phyloP scores from a whole-genome alignment of 1,139 yeast species.

The Kodamaea fungicola region DNA sequence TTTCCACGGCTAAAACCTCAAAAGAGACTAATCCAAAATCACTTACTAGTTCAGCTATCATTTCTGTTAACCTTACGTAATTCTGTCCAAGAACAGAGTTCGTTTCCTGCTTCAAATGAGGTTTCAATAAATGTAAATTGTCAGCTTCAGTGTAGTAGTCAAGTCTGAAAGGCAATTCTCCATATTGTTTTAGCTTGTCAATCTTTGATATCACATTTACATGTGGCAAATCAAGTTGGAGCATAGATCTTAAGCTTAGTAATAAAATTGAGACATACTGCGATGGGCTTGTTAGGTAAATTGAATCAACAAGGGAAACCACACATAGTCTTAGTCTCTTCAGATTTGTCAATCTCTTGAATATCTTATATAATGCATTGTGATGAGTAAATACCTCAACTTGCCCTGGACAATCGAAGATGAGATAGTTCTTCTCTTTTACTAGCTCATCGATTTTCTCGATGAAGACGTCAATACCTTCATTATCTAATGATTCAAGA shows the following conservation, averaged over 20 bases:
- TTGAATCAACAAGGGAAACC: slow-evolving; percentile 83
- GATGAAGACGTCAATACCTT: slow-evolving; percentile 54
- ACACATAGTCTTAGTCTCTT: slow-evolving; percentile 77
- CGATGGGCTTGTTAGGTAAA: slow-evolving; percentile 80
- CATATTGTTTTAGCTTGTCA: slow-evolving; percentile 70
- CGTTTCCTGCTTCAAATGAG: slow-evolving; percentile 68
- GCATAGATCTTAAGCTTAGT: slow-evolving; percentile 69
- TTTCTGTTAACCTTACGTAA: slow-evolving; percentile 68
- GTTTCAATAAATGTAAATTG: slow-evolving; percentile 67
- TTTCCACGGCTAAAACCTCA: slow-evolving; percentile 88
- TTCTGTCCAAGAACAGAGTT: slow-evolving; percentile 56
- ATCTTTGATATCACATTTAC: slow-evolving; percentile 71
- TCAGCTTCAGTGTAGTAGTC: slow-evolving; percentile 93
- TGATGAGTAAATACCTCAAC: slow-evolving; percentile 49
- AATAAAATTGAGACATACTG: slow-evolving; percentile 84
- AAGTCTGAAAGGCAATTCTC: slow-evolving; percentile 60
- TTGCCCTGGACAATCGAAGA: slow-evolving; percentile 80
- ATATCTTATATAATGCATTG: slow-evolving; percentile 34
- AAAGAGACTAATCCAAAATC: slow-evolving; percentile 87
- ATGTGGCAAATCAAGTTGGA: slow-evolving; percentile 45
- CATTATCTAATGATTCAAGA: slow-evolving; percentile 56
- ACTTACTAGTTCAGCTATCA: slow-evolving; percentile 78
- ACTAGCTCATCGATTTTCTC: slow-evolving; percentile 53
- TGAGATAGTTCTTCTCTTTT: slow-evolving; percentile 62
- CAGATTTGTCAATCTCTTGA: slow-evolving; percentile 36